phyloP scores from a whole-genome alignment of 495 filamentous ascomycete genomes.

The Tuber indicum region DNA sequence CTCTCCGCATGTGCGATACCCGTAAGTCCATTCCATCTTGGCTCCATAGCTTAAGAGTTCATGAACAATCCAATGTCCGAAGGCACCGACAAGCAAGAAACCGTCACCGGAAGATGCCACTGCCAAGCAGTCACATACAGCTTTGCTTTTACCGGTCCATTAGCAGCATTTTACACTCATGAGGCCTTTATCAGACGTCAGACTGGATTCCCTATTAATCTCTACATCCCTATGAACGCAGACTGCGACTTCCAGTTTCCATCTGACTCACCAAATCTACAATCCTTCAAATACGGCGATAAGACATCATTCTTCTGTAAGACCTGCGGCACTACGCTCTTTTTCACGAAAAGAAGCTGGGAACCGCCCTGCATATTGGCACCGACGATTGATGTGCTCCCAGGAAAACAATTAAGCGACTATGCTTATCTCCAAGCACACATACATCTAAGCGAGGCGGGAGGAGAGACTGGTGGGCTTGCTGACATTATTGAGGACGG shows the following conservation, averaged over 20 bases:
- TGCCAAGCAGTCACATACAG: conserved; percentile 12
- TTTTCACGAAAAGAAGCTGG: not conserved
- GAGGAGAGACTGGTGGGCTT: not conserved
- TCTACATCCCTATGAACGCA: conserved; percentile 6
- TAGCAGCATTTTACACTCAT: conserved; percentile 15
- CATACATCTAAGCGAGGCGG: not conserved
- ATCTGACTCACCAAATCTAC: not conserved
- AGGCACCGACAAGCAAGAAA: not conserved
- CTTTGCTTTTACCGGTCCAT: not conserved
- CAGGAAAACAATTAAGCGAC: not conserved
- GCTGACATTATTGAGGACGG: conserved; percentile 12
- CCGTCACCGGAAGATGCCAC: conserved; percentile 12
- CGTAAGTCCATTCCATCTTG: not conserved
- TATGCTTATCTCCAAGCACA: conserved; percentile 7
- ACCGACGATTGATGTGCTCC: conserved; percentile 14
- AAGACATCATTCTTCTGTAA: conserved; percentile 12
- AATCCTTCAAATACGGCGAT: not conserved
- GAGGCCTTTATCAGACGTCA: conserved; percentile 3
- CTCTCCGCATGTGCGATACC: not conserved
- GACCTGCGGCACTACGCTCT: conserved; percentile 13
- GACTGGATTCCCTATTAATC: conserved; percentile 13
- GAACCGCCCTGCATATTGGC: not conserved
- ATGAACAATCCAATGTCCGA: not conserved
- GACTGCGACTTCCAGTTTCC: not conserved
- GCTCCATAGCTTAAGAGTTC: not conserved